Base-by-base conservation (phyloP, 2,329 filamentous ascomycete species). In the Aspergillus fumigatiaffinis region DNA sequence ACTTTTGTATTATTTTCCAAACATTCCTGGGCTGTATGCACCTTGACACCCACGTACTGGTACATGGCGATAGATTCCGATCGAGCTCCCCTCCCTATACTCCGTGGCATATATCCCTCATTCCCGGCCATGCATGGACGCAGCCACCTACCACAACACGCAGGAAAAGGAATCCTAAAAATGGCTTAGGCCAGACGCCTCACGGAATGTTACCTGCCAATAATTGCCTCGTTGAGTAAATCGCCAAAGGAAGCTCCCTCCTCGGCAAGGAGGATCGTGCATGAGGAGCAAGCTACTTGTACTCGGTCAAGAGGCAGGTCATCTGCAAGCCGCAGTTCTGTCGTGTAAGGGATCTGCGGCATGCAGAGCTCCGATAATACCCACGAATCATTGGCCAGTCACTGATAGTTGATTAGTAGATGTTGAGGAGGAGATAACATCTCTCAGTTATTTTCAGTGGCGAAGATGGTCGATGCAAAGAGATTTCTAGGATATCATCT, bases 301-400 rank as follows among this genome's bases (percentile, higher is more conserved):
- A 53, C 51, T 44, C 50, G 26, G 48, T 58, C 53, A 60, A 53
- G 55, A 51, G 57, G 50, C 49, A 52, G 56, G 62, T 63, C 62
- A 64, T 49, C 55, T 60, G 58, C 53, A 57, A 38, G 54, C 51
- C 51, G 58, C 48, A 56, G 42, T 49, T 58, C 52, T 54, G 52
- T 54, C 51, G 53, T 57, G 58, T 59, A 57, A 60, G 38, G 41
- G 55, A 62, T 60, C 58, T 58, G 50, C 56, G 28, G 47, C 51
- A 59, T 55, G 38, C 58, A 58, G 60, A 54, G 54, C 57, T 54
- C 57, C 54, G 54, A 53, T 35, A 28, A 50, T 32, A 51, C 50
- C 51, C 51, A 53, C 38, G 14, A 47, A 50, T 20, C 32, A 38
- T 38, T 38, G 32, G 14, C 14, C 5, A 38, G 32, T 38, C 5